A percentile compares a stretch with the other conserved stretches of the same genome.
Evolutionary conservation across 202 grass and related monocot species (phyloP).

Genomic region (Elaeis oleifera): DNA sequence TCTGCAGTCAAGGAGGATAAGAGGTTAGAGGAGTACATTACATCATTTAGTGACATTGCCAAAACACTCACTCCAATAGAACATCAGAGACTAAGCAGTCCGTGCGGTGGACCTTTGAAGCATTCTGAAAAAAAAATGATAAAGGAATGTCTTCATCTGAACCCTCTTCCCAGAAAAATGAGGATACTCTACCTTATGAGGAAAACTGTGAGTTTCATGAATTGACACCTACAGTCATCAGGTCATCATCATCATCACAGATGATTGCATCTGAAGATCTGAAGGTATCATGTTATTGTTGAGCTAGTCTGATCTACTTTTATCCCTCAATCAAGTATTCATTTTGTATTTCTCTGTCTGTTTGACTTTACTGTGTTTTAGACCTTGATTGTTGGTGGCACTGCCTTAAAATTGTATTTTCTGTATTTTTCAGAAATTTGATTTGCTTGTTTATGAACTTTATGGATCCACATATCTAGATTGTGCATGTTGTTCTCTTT

Average conservation of each 20-base stretch:
- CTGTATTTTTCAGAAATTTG: too few relatives aligned
- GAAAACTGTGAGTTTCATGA: slow-evolving; percentile 24
- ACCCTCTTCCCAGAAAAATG: slow-evolving; percentile 28
- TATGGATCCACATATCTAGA: too few relatives aligned
- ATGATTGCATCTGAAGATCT: slow-evolving; percentile 33
- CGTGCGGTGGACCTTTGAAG: slow-evolving; percentile 17
- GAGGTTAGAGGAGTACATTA: slow-evolving; percentile 53
- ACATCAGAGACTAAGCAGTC: slow-evolving; percentile 27
- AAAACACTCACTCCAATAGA: slow-evolving; percentile 42
- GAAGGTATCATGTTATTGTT: slow-evolving; percentile 31
- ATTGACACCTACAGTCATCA: slow-evolving; percentile 9
- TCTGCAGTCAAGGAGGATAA: slow-evolving; percentile 41
- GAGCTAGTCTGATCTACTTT: too few relatives aligned
- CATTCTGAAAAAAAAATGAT: slow-evolving; percentile 19
- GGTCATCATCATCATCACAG: slow-evolving; percentile 24
- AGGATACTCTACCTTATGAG: slow-evolving; percentile 23
- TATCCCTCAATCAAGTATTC: too few relatives aligned
- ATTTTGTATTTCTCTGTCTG: too few relatives aligned
- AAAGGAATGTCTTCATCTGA: slow-evolving; percentile 8
- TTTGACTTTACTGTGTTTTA: too few relatives aligned
- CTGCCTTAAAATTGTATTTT: too few relatives aligned
- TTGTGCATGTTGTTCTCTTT: too few relatives aligned
- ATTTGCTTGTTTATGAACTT: too few relatives aligned
- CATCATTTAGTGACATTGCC: slow-evolving; percentile 48
- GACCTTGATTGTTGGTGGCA: too few relatives aligned